Evolutionary conservation across 192 early-diverging fungal genomes (phyloP).

Genomic region (Umbelopsis vinacea): DNA sequence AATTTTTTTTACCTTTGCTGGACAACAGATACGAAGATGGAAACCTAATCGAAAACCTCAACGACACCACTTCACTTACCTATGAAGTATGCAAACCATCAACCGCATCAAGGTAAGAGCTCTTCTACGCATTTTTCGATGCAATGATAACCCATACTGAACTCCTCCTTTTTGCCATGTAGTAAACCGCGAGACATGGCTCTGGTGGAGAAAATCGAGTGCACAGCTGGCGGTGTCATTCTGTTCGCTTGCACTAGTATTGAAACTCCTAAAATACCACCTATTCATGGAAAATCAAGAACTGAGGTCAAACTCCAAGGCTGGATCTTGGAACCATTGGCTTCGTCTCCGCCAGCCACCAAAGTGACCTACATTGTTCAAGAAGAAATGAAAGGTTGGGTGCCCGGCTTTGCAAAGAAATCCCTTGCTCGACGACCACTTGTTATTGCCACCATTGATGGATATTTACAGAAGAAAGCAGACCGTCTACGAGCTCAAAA

Average conservation of each 20-base stretch:
- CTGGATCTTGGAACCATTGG: constrained; percentile 60
- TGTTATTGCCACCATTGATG: constrained; percentile 54
- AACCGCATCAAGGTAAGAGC: constrained; percentile 43
- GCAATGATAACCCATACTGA: neutral
- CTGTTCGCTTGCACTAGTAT: constrained; percentile 57
- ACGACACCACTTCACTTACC: constrained; percentile 45
- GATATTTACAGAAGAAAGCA: constrained; percentile 55
- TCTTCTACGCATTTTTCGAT: no score
- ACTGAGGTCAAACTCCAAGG: constrained; percentile 55
- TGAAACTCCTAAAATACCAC: constrained; percentile 56
- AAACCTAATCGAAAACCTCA: constrained; percentile 44
- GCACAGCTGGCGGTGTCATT: constrained; percentile 51
- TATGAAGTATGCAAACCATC: constrained; percentile 50
- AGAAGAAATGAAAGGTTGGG: constrained; percentile 53
- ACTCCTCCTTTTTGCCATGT: neutral
- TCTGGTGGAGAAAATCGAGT: constrained; percentile 53
- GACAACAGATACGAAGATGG: constrained; percentile 50
- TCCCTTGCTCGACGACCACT: constrained; percentile 52
- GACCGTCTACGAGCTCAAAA: constrained; percentile 38
- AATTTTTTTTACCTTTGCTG: neutral
- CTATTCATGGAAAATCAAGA: constrained; percentile 52
- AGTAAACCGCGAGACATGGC: constrained; percentile 46
- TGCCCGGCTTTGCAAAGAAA: constrained; percentile 62
- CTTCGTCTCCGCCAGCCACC: constrained; percentile 49
- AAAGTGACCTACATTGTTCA: constrained; percentile 62